These are phyloP conservation scores for Cyberlindnera maclurae DNA, from an alignment of 805 yeast genomes.

Conservation along the genomic window DNA sequence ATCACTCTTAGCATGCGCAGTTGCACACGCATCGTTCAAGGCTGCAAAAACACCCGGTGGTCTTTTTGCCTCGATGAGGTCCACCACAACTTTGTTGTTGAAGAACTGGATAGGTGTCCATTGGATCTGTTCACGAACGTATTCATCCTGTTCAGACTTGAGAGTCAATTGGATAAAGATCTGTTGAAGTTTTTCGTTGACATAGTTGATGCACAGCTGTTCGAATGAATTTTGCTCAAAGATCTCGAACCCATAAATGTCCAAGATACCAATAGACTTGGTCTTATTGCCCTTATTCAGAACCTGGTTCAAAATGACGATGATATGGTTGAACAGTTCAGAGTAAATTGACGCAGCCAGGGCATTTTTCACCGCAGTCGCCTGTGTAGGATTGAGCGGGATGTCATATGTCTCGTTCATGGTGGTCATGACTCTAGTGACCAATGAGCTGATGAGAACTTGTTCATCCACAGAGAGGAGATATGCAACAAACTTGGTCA, in stretches of 20 bases:
- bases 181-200: conserved; percentile 92
- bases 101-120: conserved; percentile 98
- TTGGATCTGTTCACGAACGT: conserved; percentile 86
- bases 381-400: conserved; percentile 87
- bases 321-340: conserved; percentile 95
- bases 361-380: conserved; percentile 92
- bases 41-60: conserved; percentile 98
- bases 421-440: conserved; percentile 83
- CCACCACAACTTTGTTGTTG: conserved; percentile 95
- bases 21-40: conserved; percentile 92
- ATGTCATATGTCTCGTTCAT: conserved; percentile 88
- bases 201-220: conserved; percentile 92
- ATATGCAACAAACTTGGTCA: conserved; percentile 93
- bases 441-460: conserved; percentile 56
- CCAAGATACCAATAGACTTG: conserved; percentile 86
- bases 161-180: conserved; percentile 92
- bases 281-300: conserved; percentile 39
- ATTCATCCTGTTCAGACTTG: conserved; percentile 97
- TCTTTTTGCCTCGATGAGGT: conserved; percentile 83
- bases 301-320: conserved; percentile 79
- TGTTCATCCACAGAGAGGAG: conserved; percentile 72
- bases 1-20: conserved; percentile 94
- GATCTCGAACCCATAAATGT: conserved; percentile 94
- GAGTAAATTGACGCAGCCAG: conserved; percentile 90
- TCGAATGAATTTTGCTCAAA: conserved; percentile 93